phyloP scores from a whole-genome alignment of 2,329 filamentous ascomycete species.

The Endothia cerciana region DNA sequence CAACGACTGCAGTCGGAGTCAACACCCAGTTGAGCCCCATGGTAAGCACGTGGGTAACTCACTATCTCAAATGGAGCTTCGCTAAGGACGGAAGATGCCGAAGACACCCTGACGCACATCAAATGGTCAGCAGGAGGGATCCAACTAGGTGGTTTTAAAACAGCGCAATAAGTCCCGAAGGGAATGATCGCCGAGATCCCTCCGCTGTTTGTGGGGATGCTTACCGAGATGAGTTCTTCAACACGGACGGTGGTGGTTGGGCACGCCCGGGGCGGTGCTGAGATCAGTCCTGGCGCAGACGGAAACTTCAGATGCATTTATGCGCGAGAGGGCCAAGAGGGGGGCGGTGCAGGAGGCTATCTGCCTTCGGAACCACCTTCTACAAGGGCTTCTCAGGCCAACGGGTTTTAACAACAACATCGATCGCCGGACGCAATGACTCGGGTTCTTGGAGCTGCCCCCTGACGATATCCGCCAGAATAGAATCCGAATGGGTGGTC shows the following conservation, averaged over 20 bases:
- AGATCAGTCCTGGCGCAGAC: not conserved
- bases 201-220: not conserved
- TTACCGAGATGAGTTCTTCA: not conserved
- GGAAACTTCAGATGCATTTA: not conserved
- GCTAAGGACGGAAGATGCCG: not conserved
- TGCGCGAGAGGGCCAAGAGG: not conserved
- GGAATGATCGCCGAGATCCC: not conserved
- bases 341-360: not conserved
- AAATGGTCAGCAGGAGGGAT: not conserved
- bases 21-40: not conserved
- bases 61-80: not conserved
- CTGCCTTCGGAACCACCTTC: no score
- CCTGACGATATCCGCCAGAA: no score
- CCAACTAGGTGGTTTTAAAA: not conserved
- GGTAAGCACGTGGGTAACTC: not conserved
- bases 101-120: not conserved
- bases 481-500: no score
- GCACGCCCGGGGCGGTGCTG: not conserved
- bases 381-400: no score
- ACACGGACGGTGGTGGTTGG: not conserved
- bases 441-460: no score
- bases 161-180: not conserved
- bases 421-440: no score
- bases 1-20: not conserved
- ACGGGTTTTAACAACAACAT: no score